These are phyloP conservation scores for Aspergillus quadrilineatus DNA, from an alignment of 2,329 filamentous ascomycete species.

Conservation along the genomic window DNA sequence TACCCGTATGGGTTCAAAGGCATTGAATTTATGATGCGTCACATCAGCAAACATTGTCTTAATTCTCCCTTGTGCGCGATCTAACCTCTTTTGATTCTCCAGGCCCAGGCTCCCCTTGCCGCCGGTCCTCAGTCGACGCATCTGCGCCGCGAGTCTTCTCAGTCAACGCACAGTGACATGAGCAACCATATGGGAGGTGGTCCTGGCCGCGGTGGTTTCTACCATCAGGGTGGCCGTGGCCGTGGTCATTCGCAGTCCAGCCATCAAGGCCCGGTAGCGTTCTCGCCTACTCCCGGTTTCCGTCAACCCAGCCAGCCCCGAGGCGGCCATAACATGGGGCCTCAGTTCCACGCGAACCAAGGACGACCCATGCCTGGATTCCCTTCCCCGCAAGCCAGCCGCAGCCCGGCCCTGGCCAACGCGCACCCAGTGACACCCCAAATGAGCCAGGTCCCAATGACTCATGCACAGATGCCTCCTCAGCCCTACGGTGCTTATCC, in stretches of 20 bases:
- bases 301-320: constrained; percentile 54
- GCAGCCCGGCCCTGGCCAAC: constrained; percentile 65
- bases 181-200: constrained; percentile 56
- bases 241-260: constrained; percentile 56
- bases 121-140: constrained; percentile 69
- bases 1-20: not conserved
- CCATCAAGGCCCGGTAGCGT: constrained; percentile 54
- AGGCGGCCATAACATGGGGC: constrained; percentile 52
- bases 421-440: constrained; percentile 69
- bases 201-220: constrained; percentile 56
- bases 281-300: constrained; percentile 56
- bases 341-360: constrained; percentile 51
- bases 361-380: constrained; percentile 47
- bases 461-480: constrained; percentile 62
- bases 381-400: constrained; percentile 63
- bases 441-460: constrained; percentile 69
- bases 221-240: constrained; percentile 54
- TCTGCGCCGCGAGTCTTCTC: constrained; percentile 80
- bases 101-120: constrained; percentile 60
- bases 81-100: constrained; percentile 48
- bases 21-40: not conserved
- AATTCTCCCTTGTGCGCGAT: not conserved
- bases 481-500: constrained; percentile 59
- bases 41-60: not conserved
- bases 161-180: constrained; percentile 75